Percentiles rank a stretch among this genome's conserved stretches.
Conservation (phyloP, 208 protist species). For the Acanthamoeba divionensis region DNA sequence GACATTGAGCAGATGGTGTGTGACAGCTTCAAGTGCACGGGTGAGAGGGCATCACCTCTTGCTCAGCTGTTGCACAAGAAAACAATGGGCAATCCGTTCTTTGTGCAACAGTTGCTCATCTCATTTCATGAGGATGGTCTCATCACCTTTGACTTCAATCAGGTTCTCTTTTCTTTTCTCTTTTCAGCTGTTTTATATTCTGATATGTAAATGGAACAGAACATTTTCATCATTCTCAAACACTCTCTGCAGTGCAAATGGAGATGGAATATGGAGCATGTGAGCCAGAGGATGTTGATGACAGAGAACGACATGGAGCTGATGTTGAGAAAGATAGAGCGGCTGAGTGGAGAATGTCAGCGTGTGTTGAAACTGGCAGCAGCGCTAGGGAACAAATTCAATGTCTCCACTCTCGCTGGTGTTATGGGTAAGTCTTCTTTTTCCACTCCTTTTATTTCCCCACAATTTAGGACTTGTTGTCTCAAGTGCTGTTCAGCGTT, state of each 20-base stretch:
- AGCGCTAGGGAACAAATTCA: neutral
- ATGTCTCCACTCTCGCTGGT: neutral
- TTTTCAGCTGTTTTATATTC: no score
- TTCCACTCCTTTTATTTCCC: no score
- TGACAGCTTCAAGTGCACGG: constrained; percentile 19
- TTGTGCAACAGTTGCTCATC: constrained; percentile 23
- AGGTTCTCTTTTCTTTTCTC: no score
- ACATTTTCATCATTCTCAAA: no score
- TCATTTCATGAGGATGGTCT: neutral
- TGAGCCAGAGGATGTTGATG: neutral
- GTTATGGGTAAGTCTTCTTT: no score
- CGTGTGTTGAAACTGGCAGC: neutral
- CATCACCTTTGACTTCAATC: constrained; percentile 11
- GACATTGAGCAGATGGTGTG: neutral
- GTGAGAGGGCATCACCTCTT: neutral
- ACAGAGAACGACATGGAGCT: constrained; percentile 35
- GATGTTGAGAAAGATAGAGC: constrained; percentile 32
- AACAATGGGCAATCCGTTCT: constrained; percentile 46
- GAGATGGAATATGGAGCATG: neutral
- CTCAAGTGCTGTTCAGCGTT: no score
- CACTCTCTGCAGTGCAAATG: no score
- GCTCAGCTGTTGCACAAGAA: neutral
- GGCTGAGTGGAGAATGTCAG: neutral
- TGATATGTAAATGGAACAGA: no score
- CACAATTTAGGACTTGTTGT: no score